Percentiles rank a stretch among this genome's conserved stretches.
Conservation (phyloP, 768 basidiomycete species). For the Fibroporia radiculosa region DNA sequence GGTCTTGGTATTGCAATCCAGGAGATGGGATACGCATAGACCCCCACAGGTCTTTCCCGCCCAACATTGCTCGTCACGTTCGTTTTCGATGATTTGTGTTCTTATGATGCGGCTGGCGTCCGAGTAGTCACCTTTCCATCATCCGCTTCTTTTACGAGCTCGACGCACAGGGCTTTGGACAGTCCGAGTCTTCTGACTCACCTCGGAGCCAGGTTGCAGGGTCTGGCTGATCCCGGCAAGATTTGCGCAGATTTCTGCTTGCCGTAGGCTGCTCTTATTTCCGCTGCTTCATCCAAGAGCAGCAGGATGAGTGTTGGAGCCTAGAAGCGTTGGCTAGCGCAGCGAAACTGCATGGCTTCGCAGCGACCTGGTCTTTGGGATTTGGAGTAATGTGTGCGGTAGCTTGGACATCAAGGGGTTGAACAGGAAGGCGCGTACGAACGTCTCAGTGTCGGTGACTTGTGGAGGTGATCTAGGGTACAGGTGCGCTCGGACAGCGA, state of each 20-base stretch:
- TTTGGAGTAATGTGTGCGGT: conserved; percentile 14
- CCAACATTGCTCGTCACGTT: conserved; percentile 25
- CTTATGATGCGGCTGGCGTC: background rate
- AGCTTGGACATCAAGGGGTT: conserved; percentile 18
- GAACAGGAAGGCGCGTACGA: conserved; percentile 27
- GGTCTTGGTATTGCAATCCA: background rate
- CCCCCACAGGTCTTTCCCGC: conserved; percentile 19
- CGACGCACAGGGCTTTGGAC: conserved; percentile 31
- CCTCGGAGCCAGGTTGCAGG: conserved; percentile 18
- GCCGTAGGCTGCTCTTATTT: conserved; percentile 39
- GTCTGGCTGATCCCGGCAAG: conserved; percentile 40
- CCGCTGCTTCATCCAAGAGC: conserved; percentile 16
- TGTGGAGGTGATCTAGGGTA: conserved; percentile 9
- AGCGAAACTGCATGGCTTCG: conserved; percentile 50
- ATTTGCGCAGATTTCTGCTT: conserved; percentile 41
- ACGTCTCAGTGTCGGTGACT: conserved; percentile 6
- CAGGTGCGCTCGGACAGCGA: conserved; percentile 11
- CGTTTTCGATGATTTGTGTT: conserved; percentile 9
- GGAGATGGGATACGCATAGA: conserved; percentile 30
- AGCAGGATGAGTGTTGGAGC: conserved; percentile 27
- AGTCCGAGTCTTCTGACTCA: conserved; percentile 39
- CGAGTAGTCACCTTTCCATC: background rate
- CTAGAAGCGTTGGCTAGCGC: conserved; percentile 45
- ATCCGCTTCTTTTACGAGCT: conserved; percentile 23
- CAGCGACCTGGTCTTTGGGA: conserved; percentile 15